Percentiles rank a stretch among this genome's conserved stretches.
These are phyloP conservation scores for Aspergillus campestris DNA, from an alignment of 495 filamentous ascomycete species.

Conservation along the genomic window DNA sequence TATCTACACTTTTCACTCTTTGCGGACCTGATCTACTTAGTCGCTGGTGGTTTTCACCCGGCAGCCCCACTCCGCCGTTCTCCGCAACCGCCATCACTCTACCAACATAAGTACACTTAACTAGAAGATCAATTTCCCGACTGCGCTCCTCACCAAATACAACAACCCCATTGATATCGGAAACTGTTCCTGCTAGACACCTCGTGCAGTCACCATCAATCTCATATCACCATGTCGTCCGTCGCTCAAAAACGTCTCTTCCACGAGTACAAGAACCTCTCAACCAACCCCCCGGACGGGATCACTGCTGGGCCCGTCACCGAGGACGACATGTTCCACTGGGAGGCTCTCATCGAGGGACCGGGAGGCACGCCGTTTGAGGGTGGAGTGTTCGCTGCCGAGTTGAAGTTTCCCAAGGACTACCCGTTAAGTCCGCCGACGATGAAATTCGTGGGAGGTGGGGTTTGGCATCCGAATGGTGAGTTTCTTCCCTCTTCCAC, in stretches of 20 bases:
- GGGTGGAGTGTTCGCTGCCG: conserved; percentile 86
- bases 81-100: neutral
- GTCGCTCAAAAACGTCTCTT: conserved; percentile 87
- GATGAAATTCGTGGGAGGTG: conserved; percentile 86
- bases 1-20: neutral
- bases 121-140: neutral
- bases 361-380: conserved; percentile 95
- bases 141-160: neutral
- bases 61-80: conserved; percentile 4
- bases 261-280: conserved; percentile 87
- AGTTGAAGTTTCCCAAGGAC: conserved; percentile 90
- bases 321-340: conserved; percentile 93
- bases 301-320: conserved; percentile 90
- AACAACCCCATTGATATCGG: neutral
- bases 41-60: neutral
- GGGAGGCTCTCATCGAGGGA: conserved; percentile 95
- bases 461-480: conserved; percentile 96
- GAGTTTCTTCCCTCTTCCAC: conserved; percentile 13
- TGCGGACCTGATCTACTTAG: too few relatives aligned
- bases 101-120: too few relatives aligned
- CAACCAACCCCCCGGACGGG: conserved; percentile 78
- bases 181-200: neutral
- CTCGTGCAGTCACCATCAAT: neutral
- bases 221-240: conserved; percentile 22
- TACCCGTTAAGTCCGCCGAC: conserved; percentile 89